Conservation (phyloP, 225 moss, liverwort and hornwort species). For the Straminergon stramineum region DNA sequence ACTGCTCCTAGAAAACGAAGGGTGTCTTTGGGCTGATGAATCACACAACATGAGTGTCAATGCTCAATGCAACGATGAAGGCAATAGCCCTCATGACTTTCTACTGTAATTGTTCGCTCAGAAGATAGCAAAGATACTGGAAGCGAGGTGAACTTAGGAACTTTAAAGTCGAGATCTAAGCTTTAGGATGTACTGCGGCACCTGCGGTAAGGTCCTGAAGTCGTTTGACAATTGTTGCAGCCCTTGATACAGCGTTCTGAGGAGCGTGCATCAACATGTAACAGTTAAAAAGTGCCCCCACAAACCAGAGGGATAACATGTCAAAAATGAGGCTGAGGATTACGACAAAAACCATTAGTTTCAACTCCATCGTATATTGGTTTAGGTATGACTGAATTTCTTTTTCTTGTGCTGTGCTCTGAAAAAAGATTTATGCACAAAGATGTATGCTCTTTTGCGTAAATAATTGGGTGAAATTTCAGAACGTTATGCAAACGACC, state of each 20-base stretch:
- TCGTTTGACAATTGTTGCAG: conserved; percentile 64
- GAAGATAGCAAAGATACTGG: neutral
- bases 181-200: neutral
- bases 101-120: neutral
- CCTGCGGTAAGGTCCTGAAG: conserved; percentile 76
- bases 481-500: neutral
- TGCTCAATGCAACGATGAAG: neutral
- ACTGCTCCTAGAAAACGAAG: conserved; percentile 6
- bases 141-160: neutral
- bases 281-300: neutral
- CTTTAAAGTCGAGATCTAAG: neutral
- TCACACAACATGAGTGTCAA: neutral
- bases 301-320: neutral
- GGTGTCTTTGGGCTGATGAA: conserved; percentile 16
- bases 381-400: neutral
- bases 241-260: conserved; percentile 34
- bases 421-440: neutral
- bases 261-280: conserved; percentile 14
- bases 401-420: neutral
- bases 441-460: neutral
- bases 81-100: neutral
- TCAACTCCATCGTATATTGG: neutral
- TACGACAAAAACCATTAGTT: neutral
- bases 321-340: neutral
- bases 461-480: neutral